Base-by-base conservation (phyloP, 208 protist species). In the Trypanosoma cruzi region DNA sequence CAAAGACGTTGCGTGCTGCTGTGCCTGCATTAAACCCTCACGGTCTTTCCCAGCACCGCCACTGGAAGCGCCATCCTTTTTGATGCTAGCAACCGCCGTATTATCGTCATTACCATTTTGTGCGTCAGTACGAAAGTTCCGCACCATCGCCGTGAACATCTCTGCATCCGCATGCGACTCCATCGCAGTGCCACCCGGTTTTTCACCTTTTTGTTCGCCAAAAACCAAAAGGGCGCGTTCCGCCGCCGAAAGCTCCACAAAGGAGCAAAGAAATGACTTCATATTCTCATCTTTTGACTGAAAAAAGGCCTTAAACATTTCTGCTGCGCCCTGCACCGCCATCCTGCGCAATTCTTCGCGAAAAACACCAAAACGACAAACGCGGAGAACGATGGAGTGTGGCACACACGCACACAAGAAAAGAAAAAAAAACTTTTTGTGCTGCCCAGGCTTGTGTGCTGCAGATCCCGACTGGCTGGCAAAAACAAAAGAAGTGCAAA, bases 191-290 rank as follows among this genome's bases (percentile, higher is more conserved):
- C 6, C 32, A 8, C 42, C 28, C 24, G 20, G 8, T 0, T 52
- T 40, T 28, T 37, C 16, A 13, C 57, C 2, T 3, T 61, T 36
- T 22, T n/a, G 6, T 13, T 55, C 70, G 0, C 31, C 24, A 37
- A 69, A 22, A 11, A 46, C 18, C 0, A 75, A 37, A 0, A 75
- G 20, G 13, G 70, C 70, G n/a, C 62, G 56, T 42, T 75, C 70
- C 24, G 55, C 60, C 0, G 55, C 4, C 31, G 60, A 64, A 2
- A 75, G 32, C 32, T 57, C 55, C 20, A 50, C 16, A 62, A 75
- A 75, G 4, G 29, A 13, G 5, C n/a, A 29, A 56, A 75, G 63
- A 37, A 75, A 75, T 7, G 70, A 36, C 26, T 52, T 22, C 29
- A 75, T 28, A n/a, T 24, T 50, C 62, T 75, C 70, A 24, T 75